These are phyloP conservation scores for Pyricularia pennisetigena DNA, from an alignment of 2,329 filamentous ascomycete species.

Conservation along the genomic window DNA sequence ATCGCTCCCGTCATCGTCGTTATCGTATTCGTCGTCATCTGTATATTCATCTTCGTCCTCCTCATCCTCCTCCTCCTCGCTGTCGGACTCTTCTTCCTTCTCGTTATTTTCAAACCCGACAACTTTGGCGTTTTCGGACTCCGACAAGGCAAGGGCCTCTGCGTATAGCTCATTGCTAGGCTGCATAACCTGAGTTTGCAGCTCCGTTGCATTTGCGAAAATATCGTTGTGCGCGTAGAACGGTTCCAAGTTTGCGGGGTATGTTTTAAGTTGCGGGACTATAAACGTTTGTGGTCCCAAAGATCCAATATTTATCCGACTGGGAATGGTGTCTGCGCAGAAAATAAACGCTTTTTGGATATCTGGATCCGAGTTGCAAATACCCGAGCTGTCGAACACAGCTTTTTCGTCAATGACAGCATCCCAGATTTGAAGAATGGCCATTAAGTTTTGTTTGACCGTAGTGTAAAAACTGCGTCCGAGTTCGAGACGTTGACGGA, in stretches of 20 bases:
- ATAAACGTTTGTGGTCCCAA: neutral
- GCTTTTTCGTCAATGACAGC: neutral
- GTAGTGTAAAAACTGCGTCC: neutral
- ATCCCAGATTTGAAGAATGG: neutral
- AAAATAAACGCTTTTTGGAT: neutral
- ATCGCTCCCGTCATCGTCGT: neutral
- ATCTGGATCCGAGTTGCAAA: neutral
- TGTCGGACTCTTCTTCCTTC: too few species aligned
- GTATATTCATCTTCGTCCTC: neutral
- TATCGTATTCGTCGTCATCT: neutral
- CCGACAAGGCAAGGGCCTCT: neutral
- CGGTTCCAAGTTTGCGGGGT: neutral
- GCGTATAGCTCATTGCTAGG: neutral
- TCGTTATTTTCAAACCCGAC: neutral
- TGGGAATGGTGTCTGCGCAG: neutral
- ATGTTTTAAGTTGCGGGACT: neutral
- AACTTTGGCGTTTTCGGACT: neutral
- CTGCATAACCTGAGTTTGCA: neutral
- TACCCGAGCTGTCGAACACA: neutral
- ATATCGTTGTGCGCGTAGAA: neutral
- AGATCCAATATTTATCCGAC: neutral
- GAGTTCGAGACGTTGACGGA: neutral
- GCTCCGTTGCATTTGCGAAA: neutral
- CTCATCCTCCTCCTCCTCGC: neutral
- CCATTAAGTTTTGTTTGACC: neutral